Conservation (phyloP, 108 stramenopile genomes). For the Conticribra guillardii region DNA sequence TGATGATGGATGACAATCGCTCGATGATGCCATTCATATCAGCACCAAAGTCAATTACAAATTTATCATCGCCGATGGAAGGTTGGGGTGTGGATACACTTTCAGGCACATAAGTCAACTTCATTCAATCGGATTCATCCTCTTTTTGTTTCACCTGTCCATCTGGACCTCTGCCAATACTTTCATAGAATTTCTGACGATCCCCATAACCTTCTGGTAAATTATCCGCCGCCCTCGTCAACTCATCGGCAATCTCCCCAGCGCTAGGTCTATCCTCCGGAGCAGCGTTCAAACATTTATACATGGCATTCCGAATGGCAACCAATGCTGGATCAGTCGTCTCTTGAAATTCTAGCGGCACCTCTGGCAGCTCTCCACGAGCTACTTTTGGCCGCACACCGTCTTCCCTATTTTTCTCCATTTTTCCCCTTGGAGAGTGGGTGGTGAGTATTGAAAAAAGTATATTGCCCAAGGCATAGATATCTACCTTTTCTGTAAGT, state of each 20-base stretch:
- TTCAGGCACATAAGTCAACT: too few relatives aligned
- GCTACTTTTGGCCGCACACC: constrained; percentile 60
- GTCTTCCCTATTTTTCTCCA: constrained; percentile 67
- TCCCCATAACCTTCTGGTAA: constrained; percentile 51
- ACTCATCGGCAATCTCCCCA: constrained; percentile 64
- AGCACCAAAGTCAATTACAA: too few relatives aligned
- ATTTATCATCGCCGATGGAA: too few relatives aligned
- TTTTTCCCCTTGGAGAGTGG: constrained; percentile 83
- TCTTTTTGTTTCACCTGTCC: background rate
- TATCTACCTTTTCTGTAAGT: constrained; percentile 80
- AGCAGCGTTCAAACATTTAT: constrained; percentile 60
- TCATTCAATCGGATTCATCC: too few relatives aligned
- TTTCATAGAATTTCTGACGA: constrained; percentile 31
- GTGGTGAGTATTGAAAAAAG: constrained; percentile 74
- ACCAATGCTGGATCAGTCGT: constrained; percentile 54
- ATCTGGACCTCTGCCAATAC: background rate
- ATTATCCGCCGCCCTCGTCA: constrained; percentile 36
- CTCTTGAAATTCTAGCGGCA: constrained; percentile 50
- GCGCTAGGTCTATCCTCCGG: constrained; percentile 73
- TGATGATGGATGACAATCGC: too few relatives aligned
- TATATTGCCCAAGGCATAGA: constrained; percentile 80
- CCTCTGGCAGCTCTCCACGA: constrained; percentile 58
- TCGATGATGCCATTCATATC: too few relatives aligned
- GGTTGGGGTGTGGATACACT: too few relatives aligned
- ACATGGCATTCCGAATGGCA: constrained; percentile 75